Evolutionary conservation across 441 rosid species (phyloP), one percentile per base, ranked within the genome.

Genomic region (Isatis lusitanica): DNA sequence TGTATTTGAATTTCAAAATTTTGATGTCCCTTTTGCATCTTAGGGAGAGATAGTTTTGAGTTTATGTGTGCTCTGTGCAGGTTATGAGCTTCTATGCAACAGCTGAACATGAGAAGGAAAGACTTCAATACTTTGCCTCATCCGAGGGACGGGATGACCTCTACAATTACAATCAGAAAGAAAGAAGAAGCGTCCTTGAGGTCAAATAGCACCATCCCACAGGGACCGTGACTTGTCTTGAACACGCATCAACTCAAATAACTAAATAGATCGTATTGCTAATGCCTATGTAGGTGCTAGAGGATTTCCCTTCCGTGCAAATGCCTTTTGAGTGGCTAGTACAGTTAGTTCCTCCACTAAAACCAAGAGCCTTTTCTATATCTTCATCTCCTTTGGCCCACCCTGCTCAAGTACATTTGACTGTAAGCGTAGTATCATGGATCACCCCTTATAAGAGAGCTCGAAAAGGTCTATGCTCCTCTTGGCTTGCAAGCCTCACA

Each of bases 291-390:
- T 67, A 93, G 99, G 98, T 91, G 70, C 65, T 93, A 51, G 91
- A 90, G 83, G 99, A 95, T 85, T 95, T 95, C 71, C 93, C 97
- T 58, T 95, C 97, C 9, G 99, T 90, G 61, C 88, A 87, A 80
- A 78, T 95, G 86, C 97, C 99, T 60, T 88, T 95, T 52, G 95
- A 95, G 71, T 93, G 98, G 99, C 75, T 95, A 75, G 97, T 95
- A 75, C 96, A 91, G 75, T 82, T 95, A 85, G 94, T 87, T 67
- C 98, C 99, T 70, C 87, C 90, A 2, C 77, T 93, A 68, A 93
- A 88, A 80, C 83, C 88, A 63, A 86, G 97, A 83, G 91, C 91
- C 16, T 93, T 93, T 83, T 95, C 99, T 44, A 90, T 93, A 77
- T 85, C 97, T 78, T 93, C 98, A 61, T 95, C 98, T 56, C 89